Evolutionary conservation across 371 early-diverging fungal genomes (phyloP), one percentile per base, ranked within the genome.

Genomic region (Mucor velutinosus): DNA sequence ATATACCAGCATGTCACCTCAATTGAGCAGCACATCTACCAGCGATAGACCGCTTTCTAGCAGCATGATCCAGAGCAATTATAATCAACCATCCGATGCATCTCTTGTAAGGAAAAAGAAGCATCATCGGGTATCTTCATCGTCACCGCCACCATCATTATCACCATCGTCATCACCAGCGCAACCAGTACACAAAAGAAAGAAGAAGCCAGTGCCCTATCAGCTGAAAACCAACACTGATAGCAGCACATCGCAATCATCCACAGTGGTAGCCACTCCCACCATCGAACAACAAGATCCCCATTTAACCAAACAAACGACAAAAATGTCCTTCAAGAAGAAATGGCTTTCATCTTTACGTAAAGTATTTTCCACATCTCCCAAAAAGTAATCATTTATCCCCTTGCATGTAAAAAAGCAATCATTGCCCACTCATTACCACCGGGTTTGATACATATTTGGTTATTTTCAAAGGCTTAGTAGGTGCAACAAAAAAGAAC

Each of bases 381-480:
- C 51, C 47, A 30, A 64, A 57, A 33, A 47, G 58, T 58, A 32
- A 53, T 19, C 29, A 62, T 37, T 39, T 47, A 47, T 27, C 29
- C 32, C 62, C 45, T 62, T 62, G 23, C 58, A 58, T 32, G 7
- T 35, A 43, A 19, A 39, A n/a, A 17, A 45, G 37, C 37, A 37
- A 37, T 37, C 12, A 14, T 14, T 45, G 7, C 33, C 19, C 19
- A 45, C 51, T 12, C 14, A 7, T 51, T 53, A n/a, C 14, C 62
- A 41, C 14, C 62, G 63, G 63, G 39, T 53, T 63, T 63, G 55
- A 63, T 23, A 53, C 39, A 63, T 53, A 63, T 63, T 55, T 55
- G 55, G 55, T 17, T 51, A 30, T 61, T 51, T 51, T 51, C 21
- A 47, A 51, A 51, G 51, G 57, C 57, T 30, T 56, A 56, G 51